A percentile compares a stretch with the other conserved stretches of the same genome.
phyloP scores from a whole-genome alignment of 2,329 filamentous ascomycete species.

The Penicillium sp. region DNA sequence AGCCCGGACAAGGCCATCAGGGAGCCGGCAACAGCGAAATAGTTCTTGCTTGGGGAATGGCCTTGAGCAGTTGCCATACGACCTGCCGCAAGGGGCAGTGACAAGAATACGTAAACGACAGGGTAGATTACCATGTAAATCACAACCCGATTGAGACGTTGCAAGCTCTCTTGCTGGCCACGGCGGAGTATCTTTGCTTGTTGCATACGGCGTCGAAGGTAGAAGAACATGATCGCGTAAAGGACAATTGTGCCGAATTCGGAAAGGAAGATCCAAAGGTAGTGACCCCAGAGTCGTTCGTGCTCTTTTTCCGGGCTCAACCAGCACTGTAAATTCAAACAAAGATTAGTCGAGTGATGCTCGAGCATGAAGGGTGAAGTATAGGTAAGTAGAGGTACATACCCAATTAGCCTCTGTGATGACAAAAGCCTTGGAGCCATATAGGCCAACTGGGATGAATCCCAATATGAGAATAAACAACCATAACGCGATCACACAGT shows the following conservation, averaged over 20 bases:
- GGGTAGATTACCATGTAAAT: slow-evolving; percentile 55
- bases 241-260: slow-evolving; percentile 59
- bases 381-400: background rate
- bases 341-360: background rate
- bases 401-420: slow-evolving; percentile 59
- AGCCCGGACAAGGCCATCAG: slow-evolving; percentile 64
- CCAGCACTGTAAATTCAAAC: slow-evolving; percentile 54
- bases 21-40: slow-evolving; percentile 58
- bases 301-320: slow-evolving; percentile 50
- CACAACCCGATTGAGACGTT: slow-evolving; percentile 48
- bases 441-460: slow-evolving; percentile 52
- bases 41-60: slow-evolving; percentile 44
- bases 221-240: slow-evolving; percentile 57
- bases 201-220: slow-evolving; percentile 53
- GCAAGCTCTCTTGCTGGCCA: slow-evolving; percentile 42
- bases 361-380: background rate
- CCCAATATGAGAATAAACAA: slow-evolving; percentile 54
- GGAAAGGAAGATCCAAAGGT: slow-evolving; percentile 61
- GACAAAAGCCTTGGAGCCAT: slow-evolving; percentile 51
- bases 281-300: slow-evolving; percentile 59
- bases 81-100: slow-evolving; percentile 64
- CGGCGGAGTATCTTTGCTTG: slow-evolving; percentile 41
- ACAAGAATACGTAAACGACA: slow-evolving; percentile 63
- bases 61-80: slow-evolving; percentile 48
- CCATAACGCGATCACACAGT: slow-evolving; percentile 54